Evolutionary conservation across 495 filamentous ascomycete species (phyloP), one percentile per base, ranked within the genome.

Genomic region (Paragyromitra xinjiangensis): DNA sequence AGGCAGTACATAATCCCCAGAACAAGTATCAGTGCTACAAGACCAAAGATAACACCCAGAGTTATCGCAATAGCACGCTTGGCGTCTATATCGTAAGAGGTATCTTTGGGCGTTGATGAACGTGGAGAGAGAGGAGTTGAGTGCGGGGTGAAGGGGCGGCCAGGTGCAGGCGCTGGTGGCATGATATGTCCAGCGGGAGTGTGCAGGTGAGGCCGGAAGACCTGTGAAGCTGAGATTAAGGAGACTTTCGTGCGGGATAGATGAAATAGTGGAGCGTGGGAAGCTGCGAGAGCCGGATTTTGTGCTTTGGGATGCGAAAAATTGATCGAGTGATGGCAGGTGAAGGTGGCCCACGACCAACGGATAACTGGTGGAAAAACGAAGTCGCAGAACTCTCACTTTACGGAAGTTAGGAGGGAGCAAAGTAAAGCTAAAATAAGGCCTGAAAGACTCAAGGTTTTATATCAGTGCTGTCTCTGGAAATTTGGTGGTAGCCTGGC

Each of bases 41-140:
- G 39, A 9, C 77, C 67, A n/a, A 78, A 72, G 1, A 66, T 16
- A 16, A 78, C 4, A 34, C 77, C 67, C 11, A 79, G 42, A 19
- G 44, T 29, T 39, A 78, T 67, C 24, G 42, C 14, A n/a, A 79
- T 45, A 34, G 74, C 59, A 59, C 63, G 59, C 4, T 59, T 73
- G 29, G 74, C 39, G 44, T 66, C 74, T 39, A 34, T 14, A 16
- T 59, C 34, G 26, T 77, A 72, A 22, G 37, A 6, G 8, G 8
- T 58, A 8, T 29, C 56, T 58, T 14, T 40, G 19, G 61, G 16
- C 2, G 56, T 61, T 7, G 62, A 37, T 12, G 53, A 42, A 8
- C 61, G 70, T 29, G 48, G 34, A 22, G 58, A 12, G 29, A 48
- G 19, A n/a, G 34, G 12, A 12, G 22, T 29, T 12, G 53, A 42